Conservation (phyloP, 2,329 filamentous ascomycete species). For the Fusarium nodosum region DNA sequence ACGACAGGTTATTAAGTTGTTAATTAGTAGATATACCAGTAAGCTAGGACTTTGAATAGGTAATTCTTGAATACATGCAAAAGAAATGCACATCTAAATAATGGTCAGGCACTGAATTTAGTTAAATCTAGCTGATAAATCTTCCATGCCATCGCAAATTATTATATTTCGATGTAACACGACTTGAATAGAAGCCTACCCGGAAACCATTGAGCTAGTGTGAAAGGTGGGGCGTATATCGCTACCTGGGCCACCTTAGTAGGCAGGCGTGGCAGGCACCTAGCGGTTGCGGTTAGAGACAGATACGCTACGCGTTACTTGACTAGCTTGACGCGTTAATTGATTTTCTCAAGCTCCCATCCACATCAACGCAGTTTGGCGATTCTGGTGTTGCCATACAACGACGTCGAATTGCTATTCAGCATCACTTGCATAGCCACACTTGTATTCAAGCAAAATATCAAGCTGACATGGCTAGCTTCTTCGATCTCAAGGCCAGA, state of each 20-base stretch:
- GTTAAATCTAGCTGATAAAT: too few species aligned
- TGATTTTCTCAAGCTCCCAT: constrained; percentile 43
- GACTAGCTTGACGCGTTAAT: constrained; percentile 52
- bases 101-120: too few species aligned
- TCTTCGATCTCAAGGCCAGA: constrained; percentile 95
- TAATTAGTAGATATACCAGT: too few species aligned
- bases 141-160: too few species aligned
- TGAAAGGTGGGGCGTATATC: not conserved
- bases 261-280: not conserved
- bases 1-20: not conserved
- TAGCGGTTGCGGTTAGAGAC: constrained; percentile 29
- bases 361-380: constrained; percentile 16
- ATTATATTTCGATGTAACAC: not conserved
- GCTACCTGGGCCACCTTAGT: not conserved
- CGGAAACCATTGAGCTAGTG: not conserved
- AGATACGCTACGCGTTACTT: constrained; percentile 40
- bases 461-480: constrained; percentile 77
- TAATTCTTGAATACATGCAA: not conserved
- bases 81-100: too few species aligned
- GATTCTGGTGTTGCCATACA: constrained; percentile 13
- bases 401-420: not conserved
- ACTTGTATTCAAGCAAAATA: not conserved
- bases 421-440: not conserved
- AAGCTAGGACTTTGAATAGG: not conserved
- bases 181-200: constrained; percentile 5